phyloP scores from a whole-genome alignment of 2,329 filamentous ascomycete genomes.

The Penicillium concentricum region DNA sequence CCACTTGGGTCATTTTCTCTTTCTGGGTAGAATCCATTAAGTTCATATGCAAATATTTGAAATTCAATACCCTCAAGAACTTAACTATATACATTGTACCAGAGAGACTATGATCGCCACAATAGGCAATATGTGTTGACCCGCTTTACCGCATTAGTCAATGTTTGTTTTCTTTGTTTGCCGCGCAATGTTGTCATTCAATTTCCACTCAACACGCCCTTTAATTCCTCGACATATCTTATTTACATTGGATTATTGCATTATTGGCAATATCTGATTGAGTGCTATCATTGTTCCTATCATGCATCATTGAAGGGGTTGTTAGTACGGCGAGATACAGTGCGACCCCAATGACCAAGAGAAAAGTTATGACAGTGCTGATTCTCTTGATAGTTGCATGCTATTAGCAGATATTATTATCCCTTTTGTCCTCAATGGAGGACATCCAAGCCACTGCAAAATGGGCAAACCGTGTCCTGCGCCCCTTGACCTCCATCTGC shows the following conservation, averaged over 20 bases:
- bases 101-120: background rate
- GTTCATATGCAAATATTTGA: background rate
- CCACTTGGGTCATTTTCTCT: slow-evolving; percentile 17
- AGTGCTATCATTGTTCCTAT: slow-evolving; percentile 9
- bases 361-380: slow-evolving; percentile 2
- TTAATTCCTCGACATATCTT: slow-evolving; percentile 11
- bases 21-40: slow-evolving; percentile 5
- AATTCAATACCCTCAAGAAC: background rate
- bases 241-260: slow-evolving; percentile 1
- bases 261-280: slow-evolving; percentile 5
- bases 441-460: slow-evolving; percentile 40
- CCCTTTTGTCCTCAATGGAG: slow-evolving; percentile 30
- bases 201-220: slow-evolving; percentile 6
- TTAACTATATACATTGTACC: background rate
- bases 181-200: background rate
- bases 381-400: slow-evolving; percentile 4
- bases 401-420: slow-evolving; percentile 7
- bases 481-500: slow-evolving; percentile 42
- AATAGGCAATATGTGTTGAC: slow-evolving; percentile 3
- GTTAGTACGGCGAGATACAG: slow-evolving; percentile 2
- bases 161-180: slow-evolving; percentile 31
- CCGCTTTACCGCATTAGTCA: slow-evolving; percentile 22
- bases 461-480: slow-evolving; percentile 46
- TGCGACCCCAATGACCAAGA: slow-evolving; percentile 1
- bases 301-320: slow-evolving; percentile 14